phyloP scores from a whole-genome alignment of 768 basidiomycete species.

The Russula abietina region DNA sequence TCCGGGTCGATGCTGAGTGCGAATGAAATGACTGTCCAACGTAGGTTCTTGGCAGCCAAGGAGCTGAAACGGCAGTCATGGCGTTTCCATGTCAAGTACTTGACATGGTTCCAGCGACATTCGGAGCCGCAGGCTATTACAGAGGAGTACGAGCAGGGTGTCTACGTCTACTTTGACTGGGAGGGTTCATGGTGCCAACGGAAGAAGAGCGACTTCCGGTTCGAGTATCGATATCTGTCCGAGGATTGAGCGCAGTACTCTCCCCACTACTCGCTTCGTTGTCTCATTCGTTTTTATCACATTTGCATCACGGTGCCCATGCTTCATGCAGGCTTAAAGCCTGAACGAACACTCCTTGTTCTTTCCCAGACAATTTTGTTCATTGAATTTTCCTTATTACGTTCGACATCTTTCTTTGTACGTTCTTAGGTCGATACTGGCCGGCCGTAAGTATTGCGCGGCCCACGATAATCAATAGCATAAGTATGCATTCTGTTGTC shows the following conservation, averaged over 20 bases:
- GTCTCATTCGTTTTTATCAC: background rate
- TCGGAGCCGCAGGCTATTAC: slow-evolving; percentile 98
- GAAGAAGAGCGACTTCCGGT: slow-evolving; percentile 97
- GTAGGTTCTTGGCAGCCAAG: slow-evolving; percentile 88
- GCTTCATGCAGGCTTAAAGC: background rate
- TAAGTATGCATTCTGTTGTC: background rate
- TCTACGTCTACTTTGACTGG: slow-evolving; percentile 99
- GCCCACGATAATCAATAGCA: slow-evolving; percentile 18
- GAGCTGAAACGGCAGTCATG: slow-evolving; percentile 97
- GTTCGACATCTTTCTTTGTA: slow-evolving; percentile 15
- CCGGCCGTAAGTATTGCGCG: background rate
- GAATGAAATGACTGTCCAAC: background rate
- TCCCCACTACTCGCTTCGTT: background rate
- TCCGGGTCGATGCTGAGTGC: background rate
- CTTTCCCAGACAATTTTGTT: slow-evolving; percentile 1
- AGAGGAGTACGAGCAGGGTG: slow-evolving; percentile 98
- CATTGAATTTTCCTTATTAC: slow-evolving; percentile 11
- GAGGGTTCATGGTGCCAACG: slow-evolving; percentile 98
- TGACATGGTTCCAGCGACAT: slow-evolving; percentile 99
- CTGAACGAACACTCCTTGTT: slow-evolving; percentile 4
- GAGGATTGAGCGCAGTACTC: slow-evolving; percentile 54
- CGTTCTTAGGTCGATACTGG: slow-evolving; percentile 9
- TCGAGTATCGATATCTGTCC: slow-evolving; percentile 90
- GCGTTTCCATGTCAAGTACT: slow-evolving; percentile 98
- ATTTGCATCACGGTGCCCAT: slow-evolving; percentile 7